Evolutionary conservation across 768 basidiomycete species (phyloP).

Genomic region (Macrolepiota dolichaula): DNA sequence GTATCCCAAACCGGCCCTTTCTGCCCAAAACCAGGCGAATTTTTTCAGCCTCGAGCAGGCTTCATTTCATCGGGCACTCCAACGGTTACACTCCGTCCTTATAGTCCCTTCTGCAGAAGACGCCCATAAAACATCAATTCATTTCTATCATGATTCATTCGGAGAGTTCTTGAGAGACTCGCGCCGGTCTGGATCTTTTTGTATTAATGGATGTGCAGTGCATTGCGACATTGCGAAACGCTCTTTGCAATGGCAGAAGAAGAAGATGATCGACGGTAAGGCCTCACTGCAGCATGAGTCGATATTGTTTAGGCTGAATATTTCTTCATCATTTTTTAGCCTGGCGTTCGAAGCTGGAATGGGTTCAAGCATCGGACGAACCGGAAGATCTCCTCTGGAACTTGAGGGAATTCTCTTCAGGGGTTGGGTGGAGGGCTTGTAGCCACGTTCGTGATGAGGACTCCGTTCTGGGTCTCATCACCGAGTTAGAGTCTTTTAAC

Average conservation of each 20-base stretch:
- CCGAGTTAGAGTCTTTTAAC: background rate
- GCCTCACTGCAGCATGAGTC: background rate
- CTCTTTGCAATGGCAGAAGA: constrained; percentile 12
- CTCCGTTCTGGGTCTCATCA: background rate
- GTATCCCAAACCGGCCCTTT: background rate
- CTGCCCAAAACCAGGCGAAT: background rate
- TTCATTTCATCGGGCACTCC: background rate
- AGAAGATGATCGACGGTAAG: no score
- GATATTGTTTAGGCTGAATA: background rate
- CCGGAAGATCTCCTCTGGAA: background rate
- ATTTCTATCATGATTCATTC: constrained; percentile 1
- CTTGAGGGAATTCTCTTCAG: background rate
- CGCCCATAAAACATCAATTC: background rate
- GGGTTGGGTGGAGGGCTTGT: background rate
- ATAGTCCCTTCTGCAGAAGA: background rate
- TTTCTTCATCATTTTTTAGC: background rate
- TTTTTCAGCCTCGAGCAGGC: background rate
- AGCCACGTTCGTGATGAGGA: background rate
- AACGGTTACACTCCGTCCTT: background rate
- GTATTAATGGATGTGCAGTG: background rate
- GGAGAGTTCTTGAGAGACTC: background rate
- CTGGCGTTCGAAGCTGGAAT: background rate
- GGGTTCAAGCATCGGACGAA: background rate
- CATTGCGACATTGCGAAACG: background rate
- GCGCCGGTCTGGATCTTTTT: background rate